Percentiles rank a stretch among this genome's conserved stretches.
These are phyloP conservation scores for Davidsoniella australis DNA, from an alignment of 2,329 filamentous ascomycete species.

Conservation along the genomic window DNA sequence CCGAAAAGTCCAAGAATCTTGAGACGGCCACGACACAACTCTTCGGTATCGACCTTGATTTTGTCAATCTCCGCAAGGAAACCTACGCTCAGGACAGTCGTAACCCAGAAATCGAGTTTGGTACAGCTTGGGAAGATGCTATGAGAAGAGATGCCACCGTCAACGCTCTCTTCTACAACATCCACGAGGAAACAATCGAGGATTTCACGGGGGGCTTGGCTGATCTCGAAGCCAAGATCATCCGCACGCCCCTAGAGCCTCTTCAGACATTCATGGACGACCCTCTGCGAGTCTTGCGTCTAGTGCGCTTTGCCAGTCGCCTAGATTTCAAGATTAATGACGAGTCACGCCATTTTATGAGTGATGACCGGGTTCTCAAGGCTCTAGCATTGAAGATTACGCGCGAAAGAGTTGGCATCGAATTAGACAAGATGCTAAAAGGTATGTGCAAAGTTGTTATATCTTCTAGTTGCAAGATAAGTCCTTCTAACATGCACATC, in stretches of 20 bases:
- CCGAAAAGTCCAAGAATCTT: conserved; percentile 90
- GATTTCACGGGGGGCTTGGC: conserved; percentile 68
- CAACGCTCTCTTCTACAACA: conserved; percentile 91
- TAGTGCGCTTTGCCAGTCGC: conserved; percentile 81
- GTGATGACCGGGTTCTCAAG: conserved; percentile 55
- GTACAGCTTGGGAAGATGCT: conserved; percentile 80
- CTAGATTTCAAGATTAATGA: conserved; percentile 63
- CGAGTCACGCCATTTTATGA: conserved; percentile 56
- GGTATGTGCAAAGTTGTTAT: conserved; percentile 25
- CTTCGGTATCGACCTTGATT: conserved; percentile 75
- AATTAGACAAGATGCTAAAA: conserved; percentile 81
- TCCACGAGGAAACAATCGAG: conserved; percentile 58
- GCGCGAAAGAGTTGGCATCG: conserved; percentile 70
- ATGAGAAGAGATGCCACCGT: conserved; percentile 79
- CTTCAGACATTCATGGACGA: conserved; percentile 91
- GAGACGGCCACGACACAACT: conserved; percentile 80
- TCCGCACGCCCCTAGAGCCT: conserved; percentile 74
- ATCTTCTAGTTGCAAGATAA: neutral
- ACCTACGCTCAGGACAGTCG: conserved; percentile 78
- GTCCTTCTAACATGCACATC: neutral
- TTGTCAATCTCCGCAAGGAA: conserved; percentile 88
- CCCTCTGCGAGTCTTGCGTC: conserved; percentile 66
- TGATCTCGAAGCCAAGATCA: conserved; percentile 56
- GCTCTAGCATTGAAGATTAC: conserved; percentile 81
- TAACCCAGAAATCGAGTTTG: conserved; percentile 86